Base-by-base conservation (phyloP, 768 basidiomycete genomes). In the Lyophyllum semitale region DNA sequence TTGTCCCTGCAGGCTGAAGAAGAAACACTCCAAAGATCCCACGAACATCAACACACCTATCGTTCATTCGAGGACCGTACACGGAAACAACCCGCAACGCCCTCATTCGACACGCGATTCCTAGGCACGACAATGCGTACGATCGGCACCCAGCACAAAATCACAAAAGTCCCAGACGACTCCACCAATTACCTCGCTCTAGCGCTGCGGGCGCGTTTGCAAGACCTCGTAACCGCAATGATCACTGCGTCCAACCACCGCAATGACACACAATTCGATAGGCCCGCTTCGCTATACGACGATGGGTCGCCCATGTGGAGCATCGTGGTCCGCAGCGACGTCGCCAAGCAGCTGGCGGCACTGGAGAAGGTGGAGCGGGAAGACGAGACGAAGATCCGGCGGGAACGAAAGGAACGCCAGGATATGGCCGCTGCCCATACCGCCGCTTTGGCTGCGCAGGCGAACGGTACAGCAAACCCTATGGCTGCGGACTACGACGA, bases 221-320 rank as follows among this genome's bases (percentile, higher is more conserved):
- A 87, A 61, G 84, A 84, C 55, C 79, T 91, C 45, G 71, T 92
- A 47, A 80, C 77, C 15, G 78, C 77, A 37, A 90, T 91, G 88
- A 76, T 87, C 53, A 73, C 76, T 26, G 89, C 89, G 0, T 75
- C 87, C 23, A 76, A 75, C 41, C 90, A 92, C 66, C 85, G 91
- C 18, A 82, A 76, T 4, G 87, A 87, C 59, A 80, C 88, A 0
- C 85, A 87, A 57, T 91, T 84, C 58, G 85, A 87, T 62, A 78
- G 84, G 20, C 73, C 84, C 0, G 82, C 89, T 0, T 83, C 82
- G n/a, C 56, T 83, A 26, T 92, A 90, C 60, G 79, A 78, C 35
- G 84, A 86, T 47, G 82, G 77, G 20, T 77, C 80, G 1, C 88
- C 93, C 1, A 91, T 95, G 87, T 96, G 93, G 91, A 82, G 82